These are phyloP conservation scores for Nicotiana attenuata DNA, from an alignment of 257 asterid species.

Conservation along the genomic window DNA sequence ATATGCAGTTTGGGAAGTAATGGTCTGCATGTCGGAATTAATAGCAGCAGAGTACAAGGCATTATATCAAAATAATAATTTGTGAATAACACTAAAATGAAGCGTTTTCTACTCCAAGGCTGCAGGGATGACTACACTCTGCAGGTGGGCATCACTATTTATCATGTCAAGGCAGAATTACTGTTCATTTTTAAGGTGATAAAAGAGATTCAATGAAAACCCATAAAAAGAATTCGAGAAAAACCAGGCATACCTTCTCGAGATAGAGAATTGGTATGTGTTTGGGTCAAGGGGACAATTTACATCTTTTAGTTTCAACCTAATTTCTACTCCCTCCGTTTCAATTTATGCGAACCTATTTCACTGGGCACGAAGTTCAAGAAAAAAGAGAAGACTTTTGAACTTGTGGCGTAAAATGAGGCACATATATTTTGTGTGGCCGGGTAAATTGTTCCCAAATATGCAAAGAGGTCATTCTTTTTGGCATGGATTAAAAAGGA, in stretches of 20 bases:
- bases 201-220: background rate
- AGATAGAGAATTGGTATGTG: background rate
- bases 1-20: background rate
- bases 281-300: background rate
- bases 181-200: background rate
- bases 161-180: background rate
- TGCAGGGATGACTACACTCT: background rate
- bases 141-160: background rate
- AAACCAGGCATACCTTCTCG: background rate
- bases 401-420: no score
- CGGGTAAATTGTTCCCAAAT: no score
- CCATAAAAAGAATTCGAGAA: background rate
- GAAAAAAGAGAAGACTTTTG: no score
- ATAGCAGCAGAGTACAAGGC: background rate
- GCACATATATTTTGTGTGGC: no score
- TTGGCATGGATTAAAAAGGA: no score
- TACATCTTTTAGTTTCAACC: background rate
- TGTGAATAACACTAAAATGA: background rate
- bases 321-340: no score
- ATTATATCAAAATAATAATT: background rate
- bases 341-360: no score
- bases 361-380: no score
- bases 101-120: background rate
- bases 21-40: background rate
- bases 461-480: no score